A percentile compares a stretch with the other conserved stretches of the same genome.
phyloP scores from a whole-genome alignment of 345 rosid genomes.

The Linum tenue region DNA sequence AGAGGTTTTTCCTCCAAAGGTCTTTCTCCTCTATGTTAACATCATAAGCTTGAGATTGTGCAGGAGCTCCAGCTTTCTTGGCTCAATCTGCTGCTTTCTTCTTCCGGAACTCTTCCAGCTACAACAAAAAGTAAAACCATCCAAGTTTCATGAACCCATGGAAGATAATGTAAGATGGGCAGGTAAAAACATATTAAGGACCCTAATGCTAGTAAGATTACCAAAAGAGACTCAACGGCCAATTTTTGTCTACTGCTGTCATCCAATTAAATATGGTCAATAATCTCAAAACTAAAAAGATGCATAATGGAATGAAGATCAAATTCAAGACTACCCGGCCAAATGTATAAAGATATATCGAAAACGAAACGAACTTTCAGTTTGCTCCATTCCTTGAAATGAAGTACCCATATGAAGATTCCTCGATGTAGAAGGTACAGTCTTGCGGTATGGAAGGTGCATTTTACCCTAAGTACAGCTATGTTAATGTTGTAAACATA shows the following conservation, averaged over 20 bases:
- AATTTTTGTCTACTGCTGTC: no score
- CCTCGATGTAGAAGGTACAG: no score
- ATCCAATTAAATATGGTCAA: no score
- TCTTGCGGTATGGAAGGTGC: no score
- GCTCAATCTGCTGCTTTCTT: conserved; percentile 84
- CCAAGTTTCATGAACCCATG: background rate
- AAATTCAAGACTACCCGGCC: no score
- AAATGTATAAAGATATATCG: no score
- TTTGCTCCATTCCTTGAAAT: no score
- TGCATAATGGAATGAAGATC: no score
- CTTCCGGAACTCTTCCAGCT: conserved; percentile 98
- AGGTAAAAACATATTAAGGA: background rate
- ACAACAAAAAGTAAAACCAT: conserved; percentile 10
- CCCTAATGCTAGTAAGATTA: background rate
- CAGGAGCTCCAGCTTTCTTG: conserved; percentile 42
- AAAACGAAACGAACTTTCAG: no score
- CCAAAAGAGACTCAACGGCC: no score
- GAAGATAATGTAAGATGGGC: background rate
- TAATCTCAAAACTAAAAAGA: no score
- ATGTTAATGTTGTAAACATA: no score
- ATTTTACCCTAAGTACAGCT: background rate
- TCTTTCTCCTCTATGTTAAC: conserved; percentile 22
- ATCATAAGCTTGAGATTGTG: conserved; percentile 33
- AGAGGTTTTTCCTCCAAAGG: conserved; percentile 8
- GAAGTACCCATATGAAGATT: background rate